A percentile compares a stretch with the other conserved stretches of the same genome.
These are phyloP conservation scores for Lolium perenne DNA, from an alignment of 176 grass and related monocot genomes.

Conservation along the genomic window DNA sequence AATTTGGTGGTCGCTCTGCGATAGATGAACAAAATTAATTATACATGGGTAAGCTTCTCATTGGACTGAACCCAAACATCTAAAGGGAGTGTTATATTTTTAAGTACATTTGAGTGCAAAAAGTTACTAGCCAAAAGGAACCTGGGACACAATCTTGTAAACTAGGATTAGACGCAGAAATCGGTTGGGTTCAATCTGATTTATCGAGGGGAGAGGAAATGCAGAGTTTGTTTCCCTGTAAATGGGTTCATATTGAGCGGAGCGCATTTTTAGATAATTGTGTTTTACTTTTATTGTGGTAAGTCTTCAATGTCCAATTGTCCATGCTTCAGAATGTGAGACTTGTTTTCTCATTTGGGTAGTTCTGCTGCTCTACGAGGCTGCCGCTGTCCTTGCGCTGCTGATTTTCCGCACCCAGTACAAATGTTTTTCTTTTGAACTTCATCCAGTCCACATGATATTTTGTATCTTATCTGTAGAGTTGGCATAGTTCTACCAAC, in stretches of 20 bases:
- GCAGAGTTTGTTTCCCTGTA: background rate
- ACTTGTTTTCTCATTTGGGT: background rate
- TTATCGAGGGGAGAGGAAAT: background rate
- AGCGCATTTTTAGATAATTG: background rate
- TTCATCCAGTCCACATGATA: background rate
- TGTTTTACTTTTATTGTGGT: background rate
- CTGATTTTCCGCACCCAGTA: background rate
- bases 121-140: background rate
- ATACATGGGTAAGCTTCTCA: background rate
- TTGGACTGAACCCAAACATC: background rate
- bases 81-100: background rate
- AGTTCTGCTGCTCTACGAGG: background rate
- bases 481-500: conserved; percentile 54
- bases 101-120: background rate
- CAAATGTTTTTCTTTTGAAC: background rate
- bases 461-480: conserved; percentile 27
- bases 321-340: background rate
- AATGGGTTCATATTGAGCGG: background rate
- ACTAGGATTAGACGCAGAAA: background rate
- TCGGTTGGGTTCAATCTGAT: background rate
- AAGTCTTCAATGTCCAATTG: background rate
- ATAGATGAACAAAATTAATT: background rate
- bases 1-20: background rate
- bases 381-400: background rate
- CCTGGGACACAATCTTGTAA: no score